These are phyloP conservation scores for Paramyrothecium sp. DNA, from an alignment of 2,329 filamentous ascomycete genomes.

Conservation along the genomic window DNA sequence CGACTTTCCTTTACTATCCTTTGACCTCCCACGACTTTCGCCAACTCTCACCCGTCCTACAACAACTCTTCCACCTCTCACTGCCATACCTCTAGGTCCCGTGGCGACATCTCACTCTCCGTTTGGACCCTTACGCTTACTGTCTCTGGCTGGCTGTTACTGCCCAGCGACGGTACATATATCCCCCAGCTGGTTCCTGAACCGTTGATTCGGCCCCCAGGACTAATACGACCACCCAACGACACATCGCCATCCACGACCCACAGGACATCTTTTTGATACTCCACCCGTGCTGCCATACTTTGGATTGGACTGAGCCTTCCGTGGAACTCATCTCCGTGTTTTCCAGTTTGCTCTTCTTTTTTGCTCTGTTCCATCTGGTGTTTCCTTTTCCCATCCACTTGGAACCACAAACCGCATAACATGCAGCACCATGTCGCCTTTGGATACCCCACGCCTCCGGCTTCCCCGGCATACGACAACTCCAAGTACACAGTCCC, in stretches of 20 bases:
- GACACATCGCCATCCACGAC: slow-evolving; percentile 13
- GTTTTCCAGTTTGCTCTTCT: slow-evolving; percentile 2
- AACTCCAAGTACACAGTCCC: slow-evolving; percentile 43
- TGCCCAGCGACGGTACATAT: slow-evolving; percentile 14
- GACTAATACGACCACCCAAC: slow-evolving; percentile 12
- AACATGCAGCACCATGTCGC: slow-evolving; percentile 60
- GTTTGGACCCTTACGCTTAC: slow-evolving; percentile 10
- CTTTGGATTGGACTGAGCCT: slow-evolving; percentile 4
- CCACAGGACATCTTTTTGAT: slow-evolving; percentile 15
- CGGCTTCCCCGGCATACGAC: slow-evolving; percentile 55
- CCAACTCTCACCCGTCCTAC: background rate
- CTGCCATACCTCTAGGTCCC: background rate
- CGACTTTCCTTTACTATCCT: slow-evolving; percentile 36
- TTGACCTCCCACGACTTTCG: slow-evolving; percentile 11
- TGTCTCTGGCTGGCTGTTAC: slow-evolving; percentile 5
- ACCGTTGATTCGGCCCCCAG: slow-evolving; percentile 51
- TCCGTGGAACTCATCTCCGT: slow-evolving; percentile 1
- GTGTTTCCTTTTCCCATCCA: slow-evolving; percentile 16
- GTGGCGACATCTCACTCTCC: slow-evolving; percentile 1
- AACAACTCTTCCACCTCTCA: no score
- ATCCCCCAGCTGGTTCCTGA: slow-evolving; percentile 30
- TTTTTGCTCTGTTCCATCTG: background rate
- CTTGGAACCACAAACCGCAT: slow-evolving; percentile 31
- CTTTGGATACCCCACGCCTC: slow-evolving; percentile 57
- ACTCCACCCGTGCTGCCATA: background rate